Base-by-base conservation (phyloP, 805 yeast species). In the Komagataella populi region DNA sequence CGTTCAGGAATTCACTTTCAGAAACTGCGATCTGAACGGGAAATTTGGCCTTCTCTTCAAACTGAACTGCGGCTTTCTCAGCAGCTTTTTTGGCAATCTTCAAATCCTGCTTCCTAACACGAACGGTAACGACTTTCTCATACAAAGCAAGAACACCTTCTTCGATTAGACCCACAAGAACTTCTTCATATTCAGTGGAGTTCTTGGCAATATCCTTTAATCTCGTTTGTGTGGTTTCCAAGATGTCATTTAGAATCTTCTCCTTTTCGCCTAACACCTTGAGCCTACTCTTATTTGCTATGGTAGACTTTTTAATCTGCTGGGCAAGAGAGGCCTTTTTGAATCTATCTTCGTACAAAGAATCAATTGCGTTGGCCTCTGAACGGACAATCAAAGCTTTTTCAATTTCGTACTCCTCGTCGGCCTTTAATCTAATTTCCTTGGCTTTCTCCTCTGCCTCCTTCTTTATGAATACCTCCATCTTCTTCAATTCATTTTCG, bases 381-480 rank as follows among this genome's bases (percentile, higher is more conserved):
- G 88, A 77, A 63, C 98, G 87, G 53, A 93, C 98, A 63, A 93
- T 82, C 53, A 88, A 81, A 20, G 96, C 91, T 76, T 93, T 93
- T 68, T 93, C 99, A 62, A 93, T 90, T 70, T 93, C 98, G 67
- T 91, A 93, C 72, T 93, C 99, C 70, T 93, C 99, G 67, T 95
- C 96, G 47, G 98, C 96, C 74, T 93, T 95, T 62, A 93, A 76
- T 66, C 78, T 83, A 64, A 93, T 89, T 70, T 93, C 99, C 68
- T 87, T 87, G 59, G 98, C 96, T 73, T 93, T 93, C 70, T 93
- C 99, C 63, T 90, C 95, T 45, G 99, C 99, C 73, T 93, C 99
- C 79, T 91, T 93, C 72, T 85, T 87, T 78, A 93, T 93, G 82
- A 93, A 93, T 65, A 95, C 90, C 67, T 91, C 96, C 97, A 93